These are phyloP conservation scores for Diplogelasinospora grovesii DNA, from an alignment of 495 filamentous ascomycete species.

Conservation along the genomic window DNA sequence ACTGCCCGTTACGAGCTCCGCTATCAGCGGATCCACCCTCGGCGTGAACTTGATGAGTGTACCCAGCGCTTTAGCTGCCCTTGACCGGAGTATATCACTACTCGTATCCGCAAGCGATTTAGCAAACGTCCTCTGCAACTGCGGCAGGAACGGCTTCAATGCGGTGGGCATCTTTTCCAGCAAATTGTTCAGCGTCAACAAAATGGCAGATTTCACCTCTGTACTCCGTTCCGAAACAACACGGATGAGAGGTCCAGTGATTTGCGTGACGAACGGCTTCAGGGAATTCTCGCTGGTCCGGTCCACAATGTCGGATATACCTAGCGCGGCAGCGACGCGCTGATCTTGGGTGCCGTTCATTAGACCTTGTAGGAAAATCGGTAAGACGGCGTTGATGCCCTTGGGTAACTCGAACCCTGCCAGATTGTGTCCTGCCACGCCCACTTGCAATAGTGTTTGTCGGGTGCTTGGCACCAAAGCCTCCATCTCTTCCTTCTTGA, in stretches of 20 bases:
- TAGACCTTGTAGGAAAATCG: slow-evolving; percentile 94
- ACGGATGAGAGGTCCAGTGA: slow-evolving; percentile 93
- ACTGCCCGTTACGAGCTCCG: slow-evolving; percentile 85
- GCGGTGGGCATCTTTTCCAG: slow-evolving; percentile 94
- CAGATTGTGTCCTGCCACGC: slow-evolving; percentile 76
- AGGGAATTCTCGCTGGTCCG: slow-evolving; percentile 75
- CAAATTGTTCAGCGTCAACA: slow-evolving; percentile 89
- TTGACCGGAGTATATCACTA: slow-evolving; percentile 77
- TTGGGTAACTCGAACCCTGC: slow-evolving; percentile 90
- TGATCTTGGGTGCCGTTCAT: slow-evolving; percentile 94
- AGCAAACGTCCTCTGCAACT: slow-evolving; percentile 93
- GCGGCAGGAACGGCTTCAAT: slow-evolving; percentile 93
- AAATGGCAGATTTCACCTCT: slow-evolving; percentile 91
- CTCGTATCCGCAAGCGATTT: slow-evolving; percentile 90
- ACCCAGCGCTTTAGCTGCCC: slow-evolving; percentile 92
- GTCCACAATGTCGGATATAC: slow-evolving; percentile 92
- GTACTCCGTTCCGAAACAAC: slow-evolving; percentile 93
- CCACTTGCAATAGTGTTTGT: slow-evolving; percentile 76
- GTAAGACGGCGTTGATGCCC: slow-evolving; percentile 93
- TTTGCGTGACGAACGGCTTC: slow-evolving; percentile 92
- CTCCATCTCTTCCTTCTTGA: slow-evolving; percentile 99
- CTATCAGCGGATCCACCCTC: slow-evolving; percentile 79
- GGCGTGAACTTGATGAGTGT: slow-evolving; percentile 95
- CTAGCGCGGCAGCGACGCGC: slow-evolving; percentile 82
- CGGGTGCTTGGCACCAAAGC: slow-evolving; percentile 80